Conservation (phyloP, 116 monocot species). For the Phalaenopsis hybrid region DNA sequence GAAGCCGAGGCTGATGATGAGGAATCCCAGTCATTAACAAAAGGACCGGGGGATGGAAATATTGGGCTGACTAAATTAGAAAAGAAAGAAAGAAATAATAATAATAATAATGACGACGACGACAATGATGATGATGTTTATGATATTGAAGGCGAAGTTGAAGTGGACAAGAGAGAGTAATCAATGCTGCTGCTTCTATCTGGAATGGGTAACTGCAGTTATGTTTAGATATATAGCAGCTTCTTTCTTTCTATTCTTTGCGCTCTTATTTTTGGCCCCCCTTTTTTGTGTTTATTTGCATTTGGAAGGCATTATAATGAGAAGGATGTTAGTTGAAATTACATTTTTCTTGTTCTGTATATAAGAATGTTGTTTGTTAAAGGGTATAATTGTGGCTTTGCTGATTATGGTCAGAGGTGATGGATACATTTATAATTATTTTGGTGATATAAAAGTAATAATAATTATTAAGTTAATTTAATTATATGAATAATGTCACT, state of each 20-base stretch:
- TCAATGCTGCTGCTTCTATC: background rate
- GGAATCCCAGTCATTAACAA: conserved; percentile 66
- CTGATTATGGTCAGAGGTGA: too few relatives aligned
- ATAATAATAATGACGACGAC: conserved; percentile 16
- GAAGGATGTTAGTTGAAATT: too few relatives aligned
- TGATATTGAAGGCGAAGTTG: conserved; percentile 39
- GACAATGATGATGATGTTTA: conserved; percentile 17
- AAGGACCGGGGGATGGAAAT: conserved; percentile 42
- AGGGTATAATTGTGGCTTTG: too few relatives aligned
- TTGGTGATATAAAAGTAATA: too few relatives aligned
- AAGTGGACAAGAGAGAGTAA: conserved; percentile 71
- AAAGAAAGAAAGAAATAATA: conserved; percentile 37
- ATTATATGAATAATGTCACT: too few relatives aligned
- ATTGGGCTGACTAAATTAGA: conserved; percentile 59
- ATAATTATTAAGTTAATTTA: too few relatives aligned
- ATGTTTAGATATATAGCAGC: too few relatives aligned
- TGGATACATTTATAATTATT: too few relatives aligned
- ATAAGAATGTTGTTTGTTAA: too few relatives aligned
- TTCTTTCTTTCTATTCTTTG: background rate
- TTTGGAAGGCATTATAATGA: background rate
- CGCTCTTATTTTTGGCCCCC: background rate
- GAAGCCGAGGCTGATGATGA: conserved; percentile 72
- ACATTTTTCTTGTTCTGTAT: too few relatives aligned
- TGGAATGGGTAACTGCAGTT: too few relatives aligned
- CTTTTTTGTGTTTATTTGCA: background rate